Evolutionary conservation across 257 asterid species (phyloP), one percentile per base, ranked within the genome.

Genomic region (Ligustrum vulgare): DNA sequence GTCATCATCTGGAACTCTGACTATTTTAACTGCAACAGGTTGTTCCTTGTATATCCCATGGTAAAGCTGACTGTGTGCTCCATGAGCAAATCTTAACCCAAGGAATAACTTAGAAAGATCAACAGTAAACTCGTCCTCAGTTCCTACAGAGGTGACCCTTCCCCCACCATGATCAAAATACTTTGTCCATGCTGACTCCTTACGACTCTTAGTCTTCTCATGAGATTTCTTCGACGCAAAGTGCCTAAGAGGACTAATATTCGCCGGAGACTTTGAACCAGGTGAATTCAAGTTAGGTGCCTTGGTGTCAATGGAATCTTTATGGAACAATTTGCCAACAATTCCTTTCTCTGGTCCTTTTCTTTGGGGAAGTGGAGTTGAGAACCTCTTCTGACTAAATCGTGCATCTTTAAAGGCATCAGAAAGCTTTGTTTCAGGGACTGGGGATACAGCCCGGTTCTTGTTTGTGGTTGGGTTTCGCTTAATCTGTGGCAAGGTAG

Each of bases 381-480:
- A 90, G 82, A 87, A 90, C 25, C 91, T 74, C 87, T 70, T 87
- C 87, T 76, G 91, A 56, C 51, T 76, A 31, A 88, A 77, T 66
- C 87, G 87, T 3, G 98, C 98, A 74, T 92, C 98, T 81, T 86
- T 84, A 73, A 94, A 94, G 31, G 93, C 83, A 23, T 88, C 96
- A 11, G 91, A 74, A 34, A 90, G 86, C 82, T 85, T 88, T 51
- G 87, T 85, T 66, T 81, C 85, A 2, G 93, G 98, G 32, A 20
- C 72, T 35, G 98, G 98, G 18, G 98, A 92, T 15, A 89, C 82
- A 33, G 97, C 92, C 74, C 98, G 83, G 39, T 72, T 90, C 79
- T 76, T 87, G 78, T 81, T 87, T 20, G 83, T 73, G 1, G 83
- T 72, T 6, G 86, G 88, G 76, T 84, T 81, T 36, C 79, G 81